A percentile compares a stretch with the other conserved stretches of the same genome.
Conservation (phyloP, 192 early-diverging fungal species). For the Podila epicladia region DNA sequence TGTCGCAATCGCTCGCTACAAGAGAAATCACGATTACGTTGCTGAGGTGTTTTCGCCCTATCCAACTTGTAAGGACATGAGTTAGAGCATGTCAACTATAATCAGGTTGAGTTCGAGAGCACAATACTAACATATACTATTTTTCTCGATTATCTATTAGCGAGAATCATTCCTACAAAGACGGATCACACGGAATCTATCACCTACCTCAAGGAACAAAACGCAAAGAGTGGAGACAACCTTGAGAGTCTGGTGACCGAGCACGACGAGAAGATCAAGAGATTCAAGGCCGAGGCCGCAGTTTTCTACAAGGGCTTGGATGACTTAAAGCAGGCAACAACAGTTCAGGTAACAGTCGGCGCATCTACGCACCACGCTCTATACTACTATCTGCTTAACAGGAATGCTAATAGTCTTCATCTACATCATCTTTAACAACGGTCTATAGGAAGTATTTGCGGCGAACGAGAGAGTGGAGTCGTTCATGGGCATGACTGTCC, state of each 20-base stretch:
- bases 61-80: conserved; percentile 55
- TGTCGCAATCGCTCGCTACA: conserved; percentile 70
- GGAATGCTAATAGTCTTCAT: not conserved
- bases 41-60: conserved; percentile 74
- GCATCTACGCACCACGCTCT: not conserved
- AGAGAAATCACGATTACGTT: conserved; percentile 71
- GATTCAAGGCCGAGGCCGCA: conserved; percentile 41
- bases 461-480: conserved; percentile 35
- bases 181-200: conserved; percentile 12
- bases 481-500: conserved; percentile 34
- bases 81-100: too few species aligned
- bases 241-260: conserved; percentile 31
- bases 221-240: conserved; percentile 35
- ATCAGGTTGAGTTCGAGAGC: too few species aligned
- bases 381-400: not conserved
- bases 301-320: conserved; percentile 48
- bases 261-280: conserved; percentile 55
- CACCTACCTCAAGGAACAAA: conserved; percentile 11
- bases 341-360: conserved; percentile 37
- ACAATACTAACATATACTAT: too few species aligned
- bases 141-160: not conserved
- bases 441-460: conserved; percentile 29
- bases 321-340: conserved; percentile 52
- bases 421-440: too few species aligned
- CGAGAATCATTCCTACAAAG: conserved; percentile 17